Evolutionary conservation across 2,329 filamentous ascomycete species (phyloP), one percentile per base, ranked within the genome.

Genomic region (Microcyclospora tardicrescens): DNA sequence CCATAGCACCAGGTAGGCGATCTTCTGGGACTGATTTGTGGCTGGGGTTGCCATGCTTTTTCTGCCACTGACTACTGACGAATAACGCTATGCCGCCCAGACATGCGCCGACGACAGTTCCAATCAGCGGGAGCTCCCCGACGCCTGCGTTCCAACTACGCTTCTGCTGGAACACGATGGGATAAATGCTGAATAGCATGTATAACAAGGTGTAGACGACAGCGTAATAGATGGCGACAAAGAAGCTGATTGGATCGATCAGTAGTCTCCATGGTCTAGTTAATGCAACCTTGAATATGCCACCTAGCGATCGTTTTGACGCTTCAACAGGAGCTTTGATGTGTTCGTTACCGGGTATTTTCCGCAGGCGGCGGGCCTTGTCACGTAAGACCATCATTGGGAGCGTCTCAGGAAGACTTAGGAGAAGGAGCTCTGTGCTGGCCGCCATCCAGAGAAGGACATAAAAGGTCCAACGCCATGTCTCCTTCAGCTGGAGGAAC

Each of bases 401-500:
- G 27, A 64, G 74, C 0, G 71, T 69, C 51, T 77, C 72, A 2
- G 66, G 61, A 44, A 67, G 68, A 33, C 57, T 53, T n/a, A 61
- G 60, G 6, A 73, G 55, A 4, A 75, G 55, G 2, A 61, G 52
- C 1, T 65, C 62, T 2, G 59, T 60, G 48, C 68, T 69, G 0
- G 67, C 68, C 50, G 73, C 68, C 29, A 54, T 53, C 42, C 61
- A 54, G 40, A 66, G 49, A 15, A 50, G 39, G 6, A 68, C 54
- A 62, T 63, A 71, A 35, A 71, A 69, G 3, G 51, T 61, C 63
- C 63, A 67, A 31, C 61, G 50, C 63, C 64, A 68, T 31, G 61
- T 48, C 36, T 71, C 61, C 27, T 65, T 72, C 6, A 77, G 53
- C 47, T 77, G 55, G 1, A 78, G 54, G 45, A 78, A 78, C 3